Evolutionary conservation across 257 asterid genomes (phyloP).

Genomic region (Leptodermis oblonga): DNA sequence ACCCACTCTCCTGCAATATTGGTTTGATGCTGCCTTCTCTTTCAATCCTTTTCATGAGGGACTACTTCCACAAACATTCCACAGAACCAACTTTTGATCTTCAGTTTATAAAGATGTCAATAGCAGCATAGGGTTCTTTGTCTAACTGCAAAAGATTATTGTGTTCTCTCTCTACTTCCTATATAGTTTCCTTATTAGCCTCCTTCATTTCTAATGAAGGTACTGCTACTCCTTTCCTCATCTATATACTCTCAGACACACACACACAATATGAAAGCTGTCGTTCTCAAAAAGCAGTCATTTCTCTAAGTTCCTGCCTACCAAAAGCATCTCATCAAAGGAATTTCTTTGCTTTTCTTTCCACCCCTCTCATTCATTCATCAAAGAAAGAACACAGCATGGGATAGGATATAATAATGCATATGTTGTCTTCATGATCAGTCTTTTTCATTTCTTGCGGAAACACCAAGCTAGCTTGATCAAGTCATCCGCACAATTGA

Average conservation of each 20-base stretch:
- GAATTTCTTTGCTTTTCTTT: too few species aligned
- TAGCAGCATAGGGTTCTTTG: constrained; percentile 4
- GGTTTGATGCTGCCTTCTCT: constrained; percentile 12
- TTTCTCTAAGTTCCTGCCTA: too few species aligned
- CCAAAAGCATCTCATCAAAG: too few species aligned
- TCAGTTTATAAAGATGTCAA: constrained; percentile 1
- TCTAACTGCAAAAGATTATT: background rate
- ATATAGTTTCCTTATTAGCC: background rate
- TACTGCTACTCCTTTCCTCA: background rate
- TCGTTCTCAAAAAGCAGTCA: constrained; percentile 16
- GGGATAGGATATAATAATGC: too few species aligned
- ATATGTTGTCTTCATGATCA: background rate
- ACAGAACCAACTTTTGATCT: constrained; percentile 17
- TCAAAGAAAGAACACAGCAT: background rate
- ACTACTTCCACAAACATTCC: constrained; percentile 8
- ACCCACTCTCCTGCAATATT: constrained; percentile 3
- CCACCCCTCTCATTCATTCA: too few species aligned
- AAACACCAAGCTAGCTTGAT: background rate
- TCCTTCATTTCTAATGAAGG: background rate
- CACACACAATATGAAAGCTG: too few species aligned
- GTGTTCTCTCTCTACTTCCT: background rate
- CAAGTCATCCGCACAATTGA: too few species aligned
- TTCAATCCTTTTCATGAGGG: constrained; percentile 16
- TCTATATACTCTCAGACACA: too few species aligned
- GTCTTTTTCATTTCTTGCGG: constrained; percentile 24